phyloP scores from a whole-genome alignment of 1,284 basidiomycete genomes.

The Ustilago hordei region DNA sequence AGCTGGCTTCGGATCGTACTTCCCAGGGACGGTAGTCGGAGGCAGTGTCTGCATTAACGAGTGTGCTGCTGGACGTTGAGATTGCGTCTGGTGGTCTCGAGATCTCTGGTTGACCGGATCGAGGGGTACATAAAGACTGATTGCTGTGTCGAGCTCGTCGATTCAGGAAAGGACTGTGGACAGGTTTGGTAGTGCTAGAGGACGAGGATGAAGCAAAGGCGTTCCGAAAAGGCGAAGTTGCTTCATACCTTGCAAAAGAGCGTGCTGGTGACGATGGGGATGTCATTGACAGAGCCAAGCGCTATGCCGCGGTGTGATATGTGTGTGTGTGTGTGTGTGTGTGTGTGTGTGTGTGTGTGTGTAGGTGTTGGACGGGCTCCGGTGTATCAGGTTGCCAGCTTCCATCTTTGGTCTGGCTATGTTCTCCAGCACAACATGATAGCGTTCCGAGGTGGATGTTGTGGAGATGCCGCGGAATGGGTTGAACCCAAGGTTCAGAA shows the following conservation, averaged over 20 bases:
- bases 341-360: not conserved
- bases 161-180: constrained; percentile 33
- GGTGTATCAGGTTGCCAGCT: constrained; percentile 1
- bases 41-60: constrained; percentile 45
- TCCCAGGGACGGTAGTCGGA: constrained; percentile 44
- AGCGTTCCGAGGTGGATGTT: not conserved
- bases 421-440: not conserved
- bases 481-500: not conserved
- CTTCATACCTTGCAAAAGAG: constrained; percentile 36
- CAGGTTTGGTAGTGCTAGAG: constrained; percentile 9
- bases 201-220: constrained; percentile 38
- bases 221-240: constrained; percentile 30
- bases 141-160: constrained; percentile 8
- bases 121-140: not conserved
- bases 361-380: not conserved
- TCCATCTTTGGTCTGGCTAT: constrained; percentile 15
- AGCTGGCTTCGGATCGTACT: constrained; percentile 29
- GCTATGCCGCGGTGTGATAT: not conserved
- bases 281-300: constrained; percentile 16
- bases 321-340: not conserved
- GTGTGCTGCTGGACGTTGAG: constrained; percentile 52
- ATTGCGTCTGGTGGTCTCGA: constrained; percentile 35
- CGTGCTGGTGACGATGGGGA: constrained; percentile 31
- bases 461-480: not conserved
- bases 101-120: not conserved